Evolutionary conservation across 352 stramenopile species (phyloP).

Genomic region (Globisporangium perplexum): DNA sequence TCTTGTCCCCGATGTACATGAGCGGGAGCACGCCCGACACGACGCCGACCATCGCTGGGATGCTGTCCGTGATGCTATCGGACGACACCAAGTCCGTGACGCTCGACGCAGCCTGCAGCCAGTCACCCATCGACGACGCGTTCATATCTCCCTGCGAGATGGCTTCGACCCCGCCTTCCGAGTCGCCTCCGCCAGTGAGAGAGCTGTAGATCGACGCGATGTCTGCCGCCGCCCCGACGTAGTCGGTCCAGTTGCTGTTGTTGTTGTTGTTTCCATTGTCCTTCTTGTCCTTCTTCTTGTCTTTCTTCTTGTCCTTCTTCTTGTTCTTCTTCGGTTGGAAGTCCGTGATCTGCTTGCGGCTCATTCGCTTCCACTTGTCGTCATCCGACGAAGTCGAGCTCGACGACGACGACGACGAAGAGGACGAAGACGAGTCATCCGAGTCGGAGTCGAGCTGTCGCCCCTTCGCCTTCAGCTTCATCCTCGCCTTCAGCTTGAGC

Average conservation of each 20-base stretch:
- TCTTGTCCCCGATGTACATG: constrained; percentile 7
- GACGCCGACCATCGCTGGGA: constrained; percentile 1
- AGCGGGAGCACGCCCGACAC: constrained; percentile 7
- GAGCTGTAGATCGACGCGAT: constrained; percentile 9
- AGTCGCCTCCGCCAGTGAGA: background rate
- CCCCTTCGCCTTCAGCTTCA: background rate
- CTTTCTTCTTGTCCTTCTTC: constrained; percentile 11
- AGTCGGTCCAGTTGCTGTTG: constrained; percentile 6
- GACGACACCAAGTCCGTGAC: constrained; percentile 5
- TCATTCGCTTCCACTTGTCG: background rate
- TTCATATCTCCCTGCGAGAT: background rate
- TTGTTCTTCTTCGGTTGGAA: constrained; percentile 28
- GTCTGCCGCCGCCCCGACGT: constrained; percentile 7
- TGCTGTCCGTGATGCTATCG: background rate
- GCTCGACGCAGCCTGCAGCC: constrained; percentile 10
- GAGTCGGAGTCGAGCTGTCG: background rate
- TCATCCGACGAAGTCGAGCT: background rate
- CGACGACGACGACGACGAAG: constrained; percentile 7
- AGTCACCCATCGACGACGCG: constrained; percentile 10
- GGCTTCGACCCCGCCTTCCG: background rate
- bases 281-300: background rate
- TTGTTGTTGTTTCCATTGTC: constrained; percentile 4
- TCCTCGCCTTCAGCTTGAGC: background rate
- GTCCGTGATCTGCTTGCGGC: constrained; percentile 10
- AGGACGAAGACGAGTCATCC: constrained; percentile 1